Base-by-base conservation (phyloP, 2,329 filamentous ascomycete genomes). In the Colletotrichum musicola region DNA sequence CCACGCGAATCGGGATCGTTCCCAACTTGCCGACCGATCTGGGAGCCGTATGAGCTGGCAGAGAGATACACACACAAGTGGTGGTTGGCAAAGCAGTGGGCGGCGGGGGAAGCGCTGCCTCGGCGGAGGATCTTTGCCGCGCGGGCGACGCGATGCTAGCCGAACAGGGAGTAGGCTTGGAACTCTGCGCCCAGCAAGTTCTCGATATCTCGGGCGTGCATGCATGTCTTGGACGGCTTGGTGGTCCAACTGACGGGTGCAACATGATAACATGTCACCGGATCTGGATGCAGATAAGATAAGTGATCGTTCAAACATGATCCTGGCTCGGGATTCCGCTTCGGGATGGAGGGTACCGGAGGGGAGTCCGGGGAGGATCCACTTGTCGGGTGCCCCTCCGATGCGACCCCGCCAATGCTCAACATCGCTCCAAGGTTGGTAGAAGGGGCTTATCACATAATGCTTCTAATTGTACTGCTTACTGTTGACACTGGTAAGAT, bases 331-430 rank as follows among this genome's bases (percentile, higher is more conserved):
- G 9, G 35, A 50, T 50, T 30, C 49, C 56, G 25, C 27, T 44
- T 54, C 38, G 49, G 62, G 42, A 56, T 47, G 25, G 46, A 18
- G 30, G 46, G 18, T 25, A 69, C 62, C 66, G 66, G 66, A 51
- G 42, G 56, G 42, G 66, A 27, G 44, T 65, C 62, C 62, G 66
- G 57, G 57, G 47, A 53, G 30, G 66, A 56, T 46, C 62, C 62
- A 69, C 66, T 66, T 56, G 38, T 62, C 66, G 66, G 66, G 38
- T 51, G 56, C 62, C 42, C 56, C 66, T 61, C 66, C 66, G 66
- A 69, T 69, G 5, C 50, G 55, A 60, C 49, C 65, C 64, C 55
- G 35, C 56, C 44, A 25, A 65, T 20, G 20, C 5, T 30, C 22
- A 35, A 50, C 53, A 60, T 18, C 49, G 54, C n/a, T 1, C 38